Evolutionary conservation across 2,329 filamentous ascomycete genomes (phyloP).

Genomic region (Geosmithia morbida): DNA sequence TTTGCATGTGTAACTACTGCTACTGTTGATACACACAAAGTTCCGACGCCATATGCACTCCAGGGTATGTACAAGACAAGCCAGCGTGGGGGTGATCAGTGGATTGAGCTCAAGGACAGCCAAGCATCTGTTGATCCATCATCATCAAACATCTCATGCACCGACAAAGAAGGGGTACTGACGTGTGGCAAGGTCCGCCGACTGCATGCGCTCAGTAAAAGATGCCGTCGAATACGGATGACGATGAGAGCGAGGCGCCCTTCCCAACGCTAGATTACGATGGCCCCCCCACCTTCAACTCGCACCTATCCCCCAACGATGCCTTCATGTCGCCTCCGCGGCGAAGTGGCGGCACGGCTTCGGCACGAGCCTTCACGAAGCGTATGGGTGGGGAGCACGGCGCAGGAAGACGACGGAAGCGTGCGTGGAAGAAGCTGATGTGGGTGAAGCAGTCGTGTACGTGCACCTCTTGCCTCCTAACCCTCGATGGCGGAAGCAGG

Average conservation of each 20-base stretch:
- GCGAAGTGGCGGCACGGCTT: slow-evolving; percentile 20
- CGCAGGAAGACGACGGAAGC: slow-evolving; percentile 52
- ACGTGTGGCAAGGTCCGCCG: neutral
- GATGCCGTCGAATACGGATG: slow-evolving; percentile 23
- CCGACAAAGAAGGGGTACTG: neutral
- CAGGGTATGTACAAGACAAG: neutral
- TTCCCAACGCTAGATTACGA: slow-evolving; percentile 17
- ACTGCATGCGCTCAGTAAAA: neutral
- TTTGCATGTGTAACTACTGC: too few relatives aligned
- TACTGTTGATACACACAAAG: too few relatives aligned
- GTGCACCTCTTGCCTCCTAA: slow-evolving; percentile 13
- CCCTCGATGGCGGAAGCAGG: neutral
- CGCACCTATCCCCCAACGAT: slow-evolving; percentile 70
- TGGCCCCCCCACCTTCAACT: slow-evolving; percentile 18
- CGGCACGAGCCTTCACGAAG: slow-evolving; percentile 20
- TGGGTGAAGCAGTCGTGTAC: slow-evolving; percentile 95
- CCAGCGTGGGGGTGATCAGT: too few relatives aligned
- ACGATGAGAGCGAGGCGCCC: slow-evolving; percentile 15
- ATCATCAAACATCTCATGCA: neutral
- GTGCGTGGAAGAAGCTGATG: slow-evolving; percentile 84
- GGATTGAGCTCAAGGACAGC: too few relatives aligned
- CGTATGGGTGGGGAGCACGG: slow-evolving; percentile 41
- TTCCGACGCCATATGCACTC: too few relatives aligned
- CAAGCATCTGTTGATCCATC: neutral
- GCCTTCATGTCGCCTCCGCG: slow-evolving; percentile 58